These are phyloP conservation scores for Fusarium sp. DNA, from an alignment of 2,329 filamentous ascomycete genomes.

Conservation along the genomic window DNA sequence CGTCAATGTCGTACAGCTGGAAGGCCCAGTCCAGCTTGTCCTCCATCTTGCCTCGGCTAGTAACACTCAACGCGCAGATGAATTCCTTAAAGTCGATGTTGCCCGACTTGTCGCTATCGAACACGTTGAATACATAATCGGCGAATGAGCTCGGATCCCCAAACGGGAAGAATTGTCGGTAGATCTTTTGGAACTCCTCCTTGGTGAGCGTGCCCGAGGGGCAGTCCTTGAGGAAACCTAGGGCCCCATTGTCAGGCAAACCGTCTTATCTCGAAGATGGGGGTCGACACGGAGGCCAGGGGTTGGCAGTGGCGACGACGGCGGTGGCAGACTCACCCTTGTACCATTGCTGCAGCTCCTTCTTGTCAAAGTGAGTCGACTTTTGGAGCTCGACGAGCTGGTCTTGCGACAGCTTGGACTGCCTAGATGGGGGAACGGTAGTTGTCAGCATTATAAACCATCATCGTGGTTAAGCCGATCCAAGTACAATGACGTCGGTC, in stretches of 20 bases:
- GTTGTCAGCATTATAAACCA: conserved; percentile 37
- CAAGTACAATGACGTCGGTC: conserved; percentile 42
- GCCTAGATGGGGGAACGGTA: conserved; percentile 64
- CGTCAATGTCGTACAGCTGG: conserved; percentile 98
- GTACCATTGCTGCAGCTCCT: conserved; percentile 99
- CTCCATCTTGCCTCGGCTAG: conserved; percentile 97
- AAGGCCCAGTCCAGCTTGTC: conserved; percentile 99
- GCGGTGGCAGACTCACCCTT: conserved; percentile 77
- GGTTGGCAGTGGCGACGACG: not conserved
- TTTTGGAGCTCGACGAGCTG: conserved; percentile 96
- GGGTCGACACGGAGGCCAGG: not conserved
- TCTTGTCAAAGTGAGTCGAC: conserved; percentile 99
- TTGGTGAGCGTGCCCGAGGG: conserved; percentile 97
- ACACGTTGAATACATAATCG: conserved; percentile 99
- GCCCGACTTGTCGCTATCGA: conserved; percentile 96
- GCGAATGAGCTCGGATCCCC: conserved; percentile 97
- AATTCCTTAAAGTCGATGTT: conserved; percentile 99
- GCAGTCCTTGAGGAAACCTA: conserved; percentile 98
- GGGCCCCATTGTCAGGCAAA: conserved; percentile 27
- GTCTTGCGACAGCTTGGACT: conserved; percentile 97
- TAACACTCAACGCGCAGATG: conserved; percentile 97
- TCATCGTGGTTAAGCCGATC: conserved; percentile 15
- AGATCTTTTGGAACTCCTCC: conserved; percentile 99
- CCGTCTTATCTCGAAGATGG: not conserved
- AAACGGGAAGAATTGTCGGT: conserved; percentile 99